A percentile compares a stretch with the other conserved stretches of the same genome.
phyloP scores from a whole-genome alignment of 371 early-diverging fungal species.

The Mortierella sp. region DNA sequence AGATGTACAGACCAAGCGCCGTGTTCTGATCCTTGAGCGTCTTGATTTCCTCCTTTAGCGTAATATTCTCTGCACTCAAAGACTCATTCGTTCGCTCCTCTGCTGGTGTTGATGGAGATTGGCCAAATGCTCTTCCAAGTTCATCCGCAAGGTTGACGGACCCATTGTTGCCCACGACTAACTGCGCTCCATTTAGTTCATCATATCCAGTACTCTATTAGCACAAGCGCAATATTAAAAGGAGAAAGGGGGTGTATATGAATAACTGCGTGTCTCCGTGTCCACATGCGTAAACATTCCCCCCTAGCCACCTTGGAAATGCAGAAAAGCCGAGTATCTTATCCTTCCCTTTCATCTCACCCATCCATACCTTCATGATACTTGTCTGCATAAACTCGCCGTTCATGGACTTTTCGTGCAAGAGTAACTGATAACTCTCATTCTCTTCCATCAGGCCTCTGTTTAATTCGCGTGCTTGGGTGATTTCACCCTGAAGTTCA shows the following conservation, averaged over 20 bases:
- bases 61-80: constrained; percentile 62
- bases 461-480: constrained; percentile 77
- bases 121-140: constrained; percentile 63
- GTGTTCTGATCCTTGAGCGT: constrained; percentile 69
- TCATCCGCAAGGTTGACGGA: constrained; percentile 73
- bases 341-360: not conserved
- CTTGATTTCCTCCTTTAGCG: constrained; percentile 59
- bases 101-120: constrained; percentile 7
- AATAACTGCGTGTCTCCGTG: not conserved
- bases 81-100: constrained; percentile 30
- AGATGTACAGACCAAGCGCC: constrained; percentile 72
- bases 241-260: not conserved
- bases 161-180: constrained; percentile 30
- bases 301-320: not conserved
- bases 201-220: constrained; percentile 36
- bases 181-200: constrained; percentile 17
- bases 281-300: not conserved
- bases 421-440: constrained; percentile 85
- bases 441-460: constrained; percentile 84
- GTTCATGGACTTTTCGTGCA: constrained; percentile 85
- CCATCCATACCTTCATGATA: constrained; percentile 62
- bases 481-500: constrained; percentile 68
- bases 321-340: not conserved
- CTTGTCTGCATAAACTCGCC: constrained; percentile 78
- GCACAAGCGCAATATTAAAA: not conserved